Evolutionary conservation across 2,329 filamentous ascomycete species (phyloP).

Genomic region (Aspergillus novoparasiticus): DNA sequence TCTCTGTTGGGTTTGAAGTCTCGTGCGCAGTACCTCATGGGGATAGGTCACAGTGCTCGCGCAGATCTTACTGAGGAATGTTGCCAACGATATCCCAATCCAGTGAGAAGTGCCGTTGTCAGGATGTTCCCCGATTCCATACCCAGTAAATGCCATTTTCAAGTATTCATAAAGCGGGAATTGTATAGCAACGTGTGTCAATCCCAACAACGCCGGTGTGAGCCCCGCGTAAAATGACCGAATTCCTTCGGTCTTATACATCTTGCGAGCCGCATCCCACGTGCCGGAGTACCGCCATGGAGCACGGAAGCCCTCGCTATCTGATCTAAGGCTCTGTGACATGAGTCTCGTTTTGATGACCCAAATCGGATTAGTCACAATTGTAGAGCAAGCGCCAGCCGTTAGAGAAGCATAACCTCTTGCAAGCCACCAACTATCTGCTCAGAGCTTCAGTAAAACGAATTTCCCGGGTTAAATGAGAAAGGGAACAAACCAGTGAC

Average conservation of each 20-base stretch:
- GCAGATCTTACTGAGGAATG: conserved; percentile 89
- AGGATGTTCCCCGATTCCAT: conserved; percentile 76
- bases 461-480: background rate
- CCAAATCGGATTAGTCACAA: conserved; percentile 98
- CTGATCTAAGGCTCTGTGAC: conserved; percentile 73
- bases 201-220: conserved; percentile 84
- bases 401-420: conserved; percentile 88
- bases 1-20: conserved; percentile 89
- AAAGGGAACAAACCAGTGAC: conserved; percentile 58
- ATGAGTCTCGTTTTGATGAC: conserved; percentile 98
- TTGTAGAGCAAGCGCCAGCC: conserved; percentile 88
- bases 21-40: conserved; percentile 91
- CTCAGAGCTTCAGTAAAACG: conserved; percentile 11
- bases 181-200: conserved; percentile 95
- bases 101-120: conserved; percentile 69
- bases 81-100: conserved; percentile 81
- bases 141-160: conserved; percentile 86
- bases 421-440: conserved; percentile 75
- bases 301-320: conserved; percentile 53
- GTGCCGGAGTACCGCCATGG: conserved; percentile 89
- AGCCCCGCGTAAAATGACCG: conserved; percentile 93
- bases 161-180: conserved; percentile 95
- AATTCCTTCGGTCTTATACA: conserved; percentile 89
- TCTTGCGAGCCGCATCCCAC: conserved; percentile 88
- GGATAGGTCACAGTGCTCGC: conserved; percentile 96